phyloP scores from a whole-genome alignment of 305 asterid species.

The Ilex paraguariensis region DNA sequence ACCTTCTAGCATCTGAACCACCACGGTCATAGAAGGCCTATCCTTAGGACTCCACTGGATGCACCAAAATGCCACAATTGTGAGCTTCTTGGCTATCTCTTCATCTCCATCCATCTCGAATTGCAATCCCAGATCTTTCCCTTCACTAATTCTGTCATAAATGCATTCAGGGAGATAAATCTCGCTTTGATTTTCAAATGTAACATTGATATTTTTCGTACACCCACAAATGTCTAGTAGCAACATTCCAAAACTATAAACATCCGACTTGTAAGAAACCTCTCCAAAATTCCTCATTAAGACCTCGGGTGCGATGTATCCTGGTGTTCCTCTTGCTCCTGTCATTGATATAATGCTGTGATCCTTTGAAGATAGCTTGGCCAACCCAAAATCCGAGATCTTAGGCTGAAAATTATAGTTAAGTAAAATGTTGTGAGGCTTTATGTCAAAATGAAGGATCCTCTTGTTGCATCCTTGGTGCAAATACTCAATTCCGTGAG shows the following conservation, averaged over 20 bases:
- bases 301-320: slow-evolving; percentile 51
- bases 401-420: slow-evolving; percentile 21
- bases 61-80: no score
- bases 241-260: slow-evolving; percentile 21
- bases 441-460: slow-evolving; percentile 16
- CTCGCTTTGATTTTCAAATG: slow-evolving; percentile 14
- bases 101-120: slow-evolving; percentile 14
- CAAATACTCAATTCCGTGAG: slow-evolving; percentile 17
- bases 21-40: no score
- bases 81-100: no score
- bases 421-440: slow-evolving; percentile 4
- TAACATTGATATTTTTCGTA: slow-evolving; percentile 6
- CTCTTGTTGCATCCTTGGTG: slow-evolving; percentile 17
- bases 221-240: slow-evolving; percentile 33
- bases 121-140: neutral
- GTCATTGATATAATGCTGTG: slow-evolving; percentile 33
- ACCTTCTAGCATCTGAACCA: no score
- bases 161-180: slow-evolving; percentile 28
- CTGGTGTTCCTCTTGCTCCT: slow-evolving; percentile 37
- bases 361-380: slow-evolving; percentile 26
- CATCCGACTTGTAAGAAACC: slow-evolving; percentile 37
- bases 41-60: no score
- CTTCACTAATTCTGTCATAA: slow-evolving; percentile 17
- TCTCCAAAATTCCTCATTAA: slow-evolving; percentile 30
- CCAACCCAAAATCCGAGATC: slow-evolving; percentile 29